Evolutionary conservation across 192 early-diverging fungal genomes (phyloP).

Genomic region (Mortierella alpina): DNA sequence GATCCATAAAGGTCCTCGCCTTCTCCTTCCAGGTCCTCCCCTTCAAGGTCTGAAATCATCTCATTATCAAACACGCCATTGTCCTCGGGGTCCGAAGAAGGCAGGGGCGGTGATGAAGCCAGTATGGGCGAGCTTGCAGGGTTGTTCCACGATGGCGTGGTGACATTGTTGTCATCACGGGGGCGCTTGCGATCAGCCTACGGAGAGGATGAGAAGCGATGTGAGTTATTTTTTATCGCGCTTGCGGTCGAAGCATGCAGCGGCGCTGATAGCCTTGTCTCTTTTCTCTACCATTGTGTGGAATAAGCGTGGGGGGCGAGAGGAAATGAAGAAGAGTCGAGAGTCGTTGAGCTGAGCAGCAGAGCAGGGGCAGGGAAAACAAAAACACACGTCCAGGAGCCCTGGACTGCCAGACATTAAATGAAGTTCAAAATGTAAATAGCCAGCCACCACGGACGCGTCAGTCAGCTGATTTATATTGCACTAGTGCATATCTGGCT

Average conservation of each 20-base stretch:
- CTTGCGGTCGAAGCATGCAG: neutral
- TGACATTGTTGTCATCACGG: conserved; percentile 58
- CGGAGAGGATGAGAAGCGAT: neutral
- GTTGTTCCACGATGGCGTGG: conserved; percentile 24
- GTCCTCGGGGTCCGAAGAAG: conserved; percentile 64
- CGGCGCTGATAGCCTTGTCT: too few species aligned
- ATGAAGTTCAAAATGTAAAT: too few species aligned
- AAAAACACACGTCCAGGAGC: too few species aligned
- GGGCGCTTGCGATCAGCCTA: conserved; percentile 65
- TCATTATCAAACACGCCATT: conserved; percentile 63
- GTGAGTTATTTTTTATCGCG: neutral
- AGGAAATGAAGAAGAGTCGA: neutral
- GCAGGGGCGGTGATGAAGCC: conserved; percentile 56
- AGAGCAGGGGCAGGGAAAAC: neutral
- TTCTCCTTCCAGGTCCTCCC: conserved; percentile 67
- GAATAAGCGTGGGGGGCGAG: too few species aligned
- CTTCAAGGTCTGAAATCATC: conserved; percentile 61
- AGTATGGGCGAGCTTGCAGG: conserved; percentile 59
- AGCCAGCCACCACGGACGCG: too few species aligned
- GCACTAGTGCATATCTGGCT: too few species aligned
- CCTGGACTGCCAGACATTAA: too few species aligned
- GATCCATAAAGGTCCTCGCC: conserved; percentile 95
- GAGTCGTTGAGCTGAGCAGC: neutral
- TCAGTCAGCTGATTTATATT: too few species aligned
- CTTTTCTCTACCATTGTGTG: too few species aligned